Conservation (phyloP, 768 basidiomycete genomes). For the Tulasnella sp. region DNA sequence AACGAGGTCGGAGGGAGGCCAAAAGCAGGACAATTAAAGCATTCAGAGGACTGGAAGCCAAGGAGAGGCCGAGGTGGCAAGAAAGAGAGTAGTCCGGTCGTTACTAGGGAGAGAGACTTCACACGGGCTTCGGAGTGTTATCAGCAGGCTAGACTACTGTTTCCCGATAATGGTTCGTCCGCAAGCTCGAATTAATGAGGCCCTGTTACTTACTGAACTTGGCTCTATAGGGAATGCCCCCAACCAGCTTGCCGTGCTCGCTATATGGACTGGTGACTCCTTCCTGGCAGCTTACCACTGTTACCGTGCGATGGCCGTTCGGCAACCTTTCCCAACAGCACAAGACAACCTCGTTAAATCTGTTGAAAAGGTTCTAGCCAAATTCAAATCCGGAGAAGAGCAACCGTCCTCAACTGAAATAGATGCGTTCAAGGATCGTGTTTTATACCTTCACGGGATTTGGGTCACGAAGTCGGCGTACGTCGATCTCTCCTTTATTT, state of each 20-base stretch:
- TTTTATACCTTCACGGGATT: constrained; percentile 76
- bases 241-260: constrained; percentile 93
- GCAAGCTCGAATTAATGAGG: not conserved
- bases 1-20: constrained; percentile 60
- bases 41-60: constrained; percentile 41
- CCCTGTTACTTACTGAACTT: not conserved
- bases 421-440: constrained; percentile 63
- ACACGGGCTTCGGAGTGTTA: constrained; percentile 79
- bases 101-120: constrained; percentile 67
- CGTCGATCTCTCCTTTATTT: constrained; percentile 41
- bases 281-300: constrained; percentile 83
- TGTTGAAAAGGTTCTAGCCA: constrained; percentile 65
- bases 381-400: constrained; percentile 43
- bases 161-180: constrained; percentile 75
- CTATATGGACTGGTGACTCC: constrained; percentile 81
- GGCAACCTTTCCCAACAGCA: constrained; percentile 83
- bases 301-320: constrained; percentile 87
- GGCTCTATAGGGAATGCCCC: constrained; percentile 65
- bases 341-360: constrained; percentile 78
- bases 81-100: constrained; percentile 46
- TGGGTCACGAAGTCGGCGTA: constrained; percentile 66
- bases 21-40: constrained; percentile 52
- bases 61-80: constrained; percentile 63
- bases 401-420: constrained; percentile 9
- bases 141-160: constrained; percentile 77